phyloP scores from a whole-genome alignment of 495 filamentous ascomycete genomes.

The Xanthoparmelia taractica region DNA sequence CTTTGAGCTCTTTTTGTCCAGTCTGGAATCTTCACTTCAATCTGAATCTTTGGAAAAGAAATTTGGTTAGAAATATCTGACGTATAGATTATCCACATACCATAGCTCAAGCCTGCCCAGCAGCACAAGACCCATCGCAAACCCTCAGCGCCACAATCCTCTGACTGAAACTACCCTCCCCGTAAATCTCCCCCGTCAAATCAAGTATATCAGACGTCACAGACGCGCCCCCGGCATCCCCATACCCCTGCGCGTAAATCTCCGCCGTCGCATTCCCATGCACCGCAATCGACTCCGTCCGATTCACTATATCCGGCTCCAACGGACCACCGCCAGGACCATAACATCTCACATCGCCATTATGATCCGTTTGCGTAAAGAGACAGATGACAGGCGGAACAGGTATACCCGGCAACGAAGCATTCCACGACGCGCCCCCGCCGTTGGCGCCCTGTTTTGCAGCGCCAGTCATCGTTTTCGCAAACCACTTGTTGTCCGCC shows the following conservation, averaged over 20 bases:
- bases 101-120: too few species aligned
- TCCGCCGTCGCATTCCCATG: conserved; percentile 10
- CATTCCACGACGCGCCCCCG: not conserved
- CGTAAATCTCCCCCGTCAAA: not conserved
- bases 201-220: conserved; percentile 3
- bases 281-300: not conserved
- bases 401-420: not conserved
- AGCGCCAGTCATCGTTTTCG: not conserved
- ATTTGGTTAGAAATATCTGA: too few species aligned
- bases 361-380: conserved; percentile 5
- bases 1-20: too few species aligned
- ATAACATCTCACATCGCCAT: conserved; percentile 8
- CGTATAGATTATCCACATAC: too few species aligned
- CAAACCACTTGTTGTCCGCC: not conserved
- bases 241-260: conserved; percentile 10
- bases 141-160: not conserved
- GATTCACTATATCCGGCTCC: not conserved
- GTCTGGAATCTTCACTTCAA: too few species aligned
- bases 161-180: not conserved
- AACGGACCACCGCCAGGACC: not conserved
- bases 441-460: not conserved
- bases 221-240: not conserved
- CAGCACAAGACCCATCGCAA: not conserved
- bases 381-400: conserved; percentile 11
- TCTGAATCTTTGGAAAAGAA: too few species aligned